Conservation (phyloP, 306 rosid species). For the Medicago truncatula region MtrunA17r5.0-ANR NC_053046.1:6782001-6782500, state of each 20-base stretch:
- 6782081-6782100: neutral
- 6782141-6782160: neutral
- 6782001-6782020: neutral
- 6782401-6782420: too few species aligned
- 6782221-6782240: neutral
- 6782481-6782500: constrained; percentile 62
- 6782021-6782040: neutral
- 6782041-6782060: neutral
- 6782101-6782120: neutral
- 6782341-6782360: too few species aligned
- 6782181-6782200: neutral
- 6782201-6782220: neutral
- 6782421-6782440: too few species aligned
- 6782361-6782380: too few species aligned
- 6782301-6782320: neutral
- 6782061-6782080: too few species aligned
- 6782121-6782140: neutral
- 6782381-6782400: too few species aligned
- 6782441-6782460: too few species aligned
- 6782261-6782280: neutral
- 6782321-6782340: too few species aligned
- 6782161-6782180: constrained; percentile 18
- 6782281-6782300: neutral
- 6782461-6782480: constrained; percentile 54
- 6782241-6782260: too few species aligned